Evolutionary conservation across 164 flowering plant genomes (phyloP), one percentile per base, ranked within the genome.

Genomic region (Chimonanthus praecox): DNA sequence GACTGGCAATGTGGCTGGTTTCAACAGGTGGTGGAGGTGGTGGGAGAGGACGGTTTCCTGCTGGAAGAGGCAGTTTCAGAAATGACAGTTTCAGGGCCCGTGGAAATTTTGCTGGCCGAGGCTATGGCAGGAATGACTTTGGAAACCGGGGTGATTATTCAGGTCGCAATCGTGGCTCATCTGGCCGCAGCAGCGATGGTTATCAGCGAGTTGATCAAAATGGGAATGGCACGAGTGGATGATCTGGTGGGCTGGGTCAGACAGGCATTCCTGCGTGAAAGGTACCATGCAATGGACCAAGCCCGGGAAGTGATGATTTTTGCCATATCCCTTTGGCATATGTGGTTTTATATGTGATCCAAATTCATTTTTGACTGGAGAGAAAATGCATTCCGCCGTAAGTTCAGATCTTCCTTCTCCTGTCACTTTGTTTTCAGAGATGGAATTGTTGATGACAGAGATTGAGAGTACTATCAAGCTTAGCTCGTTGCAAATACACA

Each of bases 81-180:
- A 71, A 15, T 47, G 73, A 71, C 66, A 71, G 66, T 71, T 71
- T 71, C 65, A 71, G 73, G 49, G 66, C 11, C 66, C 66, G 94
- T 64, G 90, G 87, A 16, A 86, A 80, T 65, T 88, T 71, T 61
- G 76, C 84, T 69, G 84, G 88, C 2, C 78, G 89, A 47, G 86
- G 91, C 18, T 87, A 84, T 72, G 89, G 87, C 33, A 88, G 96
- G 79, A 85, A 49, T 71, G 96, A 88, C 7, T 86, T 76, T 76
- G 85, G 89, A 74, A 81, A 54, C 74, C 87, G 84, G 51, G 88
- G 90, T 11, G 96, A 88, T 60, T 88, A 74, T 71, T 74, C 88
- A 46, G 90, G 88, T n/a, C 78, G 91, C 33, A 76, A 77, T 0
- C 81, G 85, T 50, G 82, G 83, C 54, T 74, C 85, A 48, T 64